Base-by-base conservation (phyloP, 805 yeast genomes). In the Metschnikowia orientalis region DNA sequence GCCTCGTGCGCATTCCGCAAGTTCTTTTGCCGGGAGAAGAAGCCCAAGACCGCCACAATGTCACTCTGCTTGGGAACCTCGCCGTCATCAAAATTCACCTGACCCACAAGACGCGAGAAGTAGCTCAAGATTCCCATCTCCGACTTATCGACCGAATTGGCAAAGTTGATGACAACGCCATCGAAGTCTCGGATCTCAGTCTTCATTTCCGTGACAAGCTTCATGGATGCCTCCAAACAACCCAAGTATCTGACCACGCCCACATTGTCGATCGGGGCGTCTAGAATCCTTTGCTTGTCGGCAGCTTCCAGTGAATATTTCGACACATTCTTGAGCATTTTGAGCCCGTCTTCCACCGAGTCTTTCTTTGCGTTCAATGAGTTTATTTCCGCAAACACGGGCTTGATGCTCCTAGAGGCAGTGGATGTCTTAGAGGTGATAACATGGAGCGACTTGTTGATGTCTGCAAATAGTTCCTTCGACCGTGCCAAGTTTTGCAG, bases 401-500 rank as follows among this genome's bases (percentile, higher is more conserved):
- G 96, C 30, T 75, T 73, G 46, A 90, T 76, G 15, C 83, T 69
- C 18, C 60, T 57, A 38, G 78, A 75, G 1, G 90, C 81, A 14
- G 67, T 65, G 15, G 64, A 51, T 5, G 88, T 70, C 32, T 70
- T 71, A 18, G 54, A 55, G 5, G 79, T 67, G 34, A 88, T 71
- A 30, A 61, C 64, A 18, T 56, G 63, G 25, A 86, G 63, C 2
- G 86, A 77, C 17, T 59, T 57, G 8, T 75, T 63, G 35, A 88
- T 78, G 26, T 71, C 58, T 2, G 56, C 50, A 7, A 87, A 73
- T 24, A 86, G 57, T 12, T 64, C 67, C 23, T 73, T 71, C 3
- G 86, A 74, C 34, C 76, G 71, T 30, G 67, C 57, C 20, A 89
- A 65, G 34, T 82, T 79, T 49, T 83, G 92, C 32, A 85, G 82